Base-by-base conservation (phyloP, 441 rosid genomes). In the Gossypium schwendimanii region DNA sequence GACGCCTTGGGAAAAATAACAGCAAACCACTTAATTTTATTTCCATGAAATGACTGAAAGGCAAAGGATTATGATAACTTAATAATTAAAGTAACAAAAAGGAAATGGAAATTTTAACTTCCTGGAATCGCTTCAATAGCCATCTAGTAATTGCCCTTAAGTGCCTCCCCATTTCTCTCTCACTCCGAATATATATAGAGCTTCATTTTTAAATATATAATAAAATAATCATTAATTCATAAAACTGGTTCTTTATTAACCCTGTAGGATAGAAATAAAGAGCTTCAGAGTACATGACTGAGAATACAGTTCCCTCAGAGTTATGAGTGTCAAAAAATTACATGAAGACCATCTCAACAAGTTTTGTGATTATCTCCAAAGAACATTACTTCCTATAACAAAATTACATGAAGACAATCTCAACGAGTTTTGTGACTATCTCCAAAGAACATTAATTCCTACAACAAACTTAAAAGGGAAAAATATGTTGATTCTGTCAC, bases 21-120 rank as follows among this genome's bases (percentile, higher is more conserved):
- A 26, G 24, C 55, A 65, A 64, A 23, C 41, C 36, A 47, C 57
- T 47, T 47, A 47, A 66, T 8, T 24, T 47, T 11, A 66, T 66
- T 66, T 66, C 57, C 14, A 45, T 24, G 14, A 54, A 65, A 47
- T 45, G 4, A 6, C 57, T 45, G 6, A 2, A 49, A 49, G 24
- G 23, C n/a, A 24, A 67, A 47, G 23, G 14, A 4, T 67, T n/a
- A 26, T n/a, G 26, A 21, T 17, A 17, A 36, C 39, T 63, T 39
- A 39, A 39, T 39, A 8, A 39, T 39, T 26, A n/a, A 41, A 69
- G n/a, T 58, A 77, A 62, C 24, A 47, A 50, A 49, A 67, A 49
- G 15, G 2, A 11, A 63, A 39, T 10, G 18, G 6, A 47, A 26
- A n/a, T n/a, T 9, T 49, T 49, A 24, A 15, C 59, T 15, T 26